These are phyloP conservation scores for Dactylellina sp. DNA, from an alignment of 2,329 filamentous ascomycete genomes.

Conservation along the genomic window DNA sequence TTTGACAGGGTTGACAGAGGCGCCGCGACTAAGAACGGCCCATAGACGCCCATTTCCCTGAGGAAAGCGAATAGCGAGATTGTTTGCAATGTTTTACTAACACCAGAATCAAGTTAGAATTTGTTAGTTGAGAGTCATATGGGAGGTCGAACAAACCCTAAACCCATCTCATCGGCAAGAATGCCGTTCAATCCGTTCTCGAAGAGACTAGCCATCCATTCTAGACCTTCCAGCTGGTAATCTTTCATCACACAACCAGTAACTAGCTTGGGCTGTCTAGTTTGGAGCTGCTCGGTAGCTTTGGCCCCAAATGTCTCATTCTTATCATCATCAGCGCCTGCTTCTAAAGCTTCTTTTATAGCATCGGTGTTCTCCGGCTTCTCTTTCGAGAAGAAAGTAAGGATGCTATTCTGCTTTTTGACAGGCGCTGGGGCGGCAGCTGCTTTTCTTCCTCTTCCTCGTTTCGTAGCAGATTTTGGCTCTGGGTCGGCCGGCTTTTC, in stretches of 20 bases:
- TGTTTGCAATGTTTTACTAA: slow-evolving; percentile 88
- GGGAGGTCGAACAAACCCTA: slow-evolving; percentile 65
- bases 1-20: slow-evolving; percentile 92
- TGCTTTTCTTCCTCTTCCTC: slow-evolving; percentile 61
- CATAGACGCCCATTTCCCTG: slow-evolving; percentile 86
- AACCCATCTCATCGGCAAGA: slow-evolving; percentile 91
- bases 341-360: slow-evolving; percentile 71
- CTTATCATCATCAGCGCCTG: slow-evolving; percentile 68
- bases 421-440: slow-evolving; percentile 36
- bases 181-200: slow-evolving; percentile 95
- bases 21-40: slow-evolving; percentile 89
- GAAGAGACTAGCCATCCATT: slow-evolving; percentile 86
- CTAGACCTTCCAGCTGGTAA: slow-evolving; percentile 92
- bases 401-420: slow-evolving; percentile 65
- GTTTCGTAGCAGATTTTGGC: slow-evolving; percentile 33
- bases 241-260: slow-evolving; percentile 89
- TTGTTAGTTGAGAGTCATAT: slow-evolving; percentile 22
- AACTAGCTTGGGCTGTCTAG: slow-evolving; percentile 85
- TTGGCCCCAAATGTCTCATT: slow-evolving; percentile 67
- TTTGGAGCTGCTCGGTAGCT: slow-evolving; percentile 73
- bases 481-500: slow-evolving; percentile 39
- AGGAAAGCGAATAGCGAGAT: slow-evolving; percentile 88
- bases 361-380: slow-evolving; percentile 69
- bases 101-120: neutral
- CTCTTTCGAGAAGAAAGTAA: slow-evolving; percentile 72